Percentiles rank a stretch among this genome's conserved stretches.
phyloP scores from a whole-genome alignment of 1,284 basidiomycete genomes.

The Sparassis latifolia region DNA sequence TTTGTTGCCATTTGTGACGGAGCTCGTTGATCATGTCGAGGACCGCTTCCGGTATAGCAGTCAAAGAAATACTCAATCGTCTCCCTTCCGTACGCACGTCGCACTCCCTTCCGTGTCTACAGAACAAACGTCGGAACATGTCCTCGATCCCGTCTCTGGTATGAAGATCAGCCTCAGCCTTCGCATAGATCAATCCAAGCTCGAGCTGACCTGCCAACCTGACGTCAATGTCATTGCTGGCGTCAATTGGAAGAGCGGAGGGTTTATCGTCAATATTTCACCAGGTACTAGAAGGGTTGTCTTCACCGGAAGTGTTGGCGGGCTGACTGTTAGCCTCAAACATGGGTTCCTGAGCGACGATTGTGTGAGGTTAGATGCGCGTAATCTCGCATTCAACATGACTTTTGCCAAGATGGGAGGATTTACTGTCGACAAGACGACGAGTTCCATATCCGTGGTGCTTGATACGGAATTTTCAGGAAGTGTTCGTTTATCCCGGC shows the following conservation, averaged over 20 bases:
- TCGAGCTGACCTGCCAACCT: constrained; percentile 81
- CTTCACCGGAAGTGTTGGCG: constrained; percentile 74
- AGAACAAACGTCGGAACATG: constrained; percentile 6
- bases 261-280: constrained; percentile 73
- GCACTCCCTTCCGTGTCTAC: constrained; percentile 9
- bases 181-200: constrained; percentile 81
- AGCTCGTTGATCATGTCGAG: constrained; percentile 61
- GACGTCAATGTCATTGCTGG: constrained; percentile 86
- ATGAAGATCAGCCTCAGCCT: constrained; percentile 78
- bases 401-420: constrained; percentile 52
- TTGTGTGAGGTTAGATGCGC: constrained; percentile 67
- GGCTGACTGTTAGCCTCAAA: constrained; percentile 71
- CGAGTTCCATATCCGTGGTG: constrained; percentile 62
- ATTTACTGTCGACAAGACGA: constrained; percentile 25
- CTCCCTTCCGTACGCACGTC: constrained; percentile 14
- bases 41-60: constrained; percentile 45
- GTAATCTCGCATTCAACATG: constrained; percentile 70
- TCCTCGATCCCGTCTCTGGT: constrained; percentile 29
- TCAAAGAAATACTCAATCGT: constrained; percentile 16
- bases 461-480: constrained; percentile 75
- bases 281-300: constrained; percentile 65
- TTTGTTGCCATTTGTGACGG: constrained; percentile 78
- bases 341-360: constrained; percentile 80
- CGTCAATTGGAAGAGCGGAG: constrained; percentile 87
- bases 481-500: constrained; percentile 66